Conservation (phyloP, 805 yeast species). For the Ogataea naganishii region DNA sequence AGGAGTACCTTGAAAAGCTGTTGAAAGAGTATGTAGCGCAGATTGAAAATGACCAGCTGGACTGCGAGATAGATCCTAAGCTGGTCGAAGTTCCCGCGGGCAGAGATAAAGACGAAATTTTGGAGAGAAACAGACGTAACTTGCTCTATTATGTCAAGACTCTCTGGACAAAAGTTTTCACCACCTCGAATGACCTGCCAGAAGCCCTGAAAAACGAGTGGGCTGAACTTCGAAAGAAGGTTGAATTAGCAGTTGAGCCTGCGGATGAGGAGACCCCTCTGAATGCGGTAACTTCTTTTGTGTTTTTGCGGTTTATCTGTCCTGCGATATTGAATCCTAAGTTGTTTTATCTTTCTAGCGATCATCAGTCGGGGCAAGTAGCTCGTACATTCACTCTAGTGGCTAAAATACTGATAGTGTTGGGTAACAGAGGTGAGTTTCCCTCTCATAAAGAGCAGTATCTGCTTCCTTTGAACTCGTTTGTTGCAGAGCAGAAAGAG, state of each 20-base stretch:
- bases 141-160: slow-evolving; percentile 42
- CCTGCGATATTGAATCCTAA: slow-evolving; percentile 92
- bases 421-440: slow-evolving; percentile 70
- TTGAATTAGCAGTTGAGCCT: slow-evolving; percentile 55
- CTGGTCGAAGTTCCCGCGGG: slow-evolving; percentile 22
- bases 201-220: slow-evolving; percentile 54
- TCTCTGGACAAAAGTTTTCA: slow-evolving; percentile 59
- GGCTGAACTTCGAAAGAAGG: slow-evolving; percentile 50
- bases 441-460: slow-evolving; percentile 80
- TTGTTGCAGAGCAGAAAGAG: slow-evolving; percentile 45
- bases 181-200: slow-evolving; percentile 71
- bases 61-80: slow-evolving; percentile 77
- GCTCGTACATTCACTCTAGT: slow-evolving; percentile 76
- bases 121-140: slow-evolving; percentile 39
- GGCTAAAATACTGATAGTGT: slow-evolving; percentile 69
- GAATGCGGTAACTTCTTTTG: slow-evolving; percentile 74
- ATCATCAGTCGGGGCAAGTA: slow-evolving; percentile 61
- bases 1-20: slow-evolving; percentile 63
- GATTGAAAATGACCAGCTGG: slow-evolving; percentile 37
- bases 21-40: slow-evolving; percentile 60
- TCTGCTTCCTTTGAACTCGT: slow-evolving; percentile 59
- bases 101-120: slow-evolving; percentile 27
- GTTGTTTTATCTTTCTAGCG: slow-evolving; percentile 60
- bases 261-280: slow-evolving; percentile 41
- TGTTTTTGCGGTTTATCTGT: slow-evolving; percentile 78